Percentiles rank a stretch among this genome's conserved stretches.
Conservation (phyloP, 1,284 basidiomycete species). For the Cryptococcus wingfieldii region DNA sequence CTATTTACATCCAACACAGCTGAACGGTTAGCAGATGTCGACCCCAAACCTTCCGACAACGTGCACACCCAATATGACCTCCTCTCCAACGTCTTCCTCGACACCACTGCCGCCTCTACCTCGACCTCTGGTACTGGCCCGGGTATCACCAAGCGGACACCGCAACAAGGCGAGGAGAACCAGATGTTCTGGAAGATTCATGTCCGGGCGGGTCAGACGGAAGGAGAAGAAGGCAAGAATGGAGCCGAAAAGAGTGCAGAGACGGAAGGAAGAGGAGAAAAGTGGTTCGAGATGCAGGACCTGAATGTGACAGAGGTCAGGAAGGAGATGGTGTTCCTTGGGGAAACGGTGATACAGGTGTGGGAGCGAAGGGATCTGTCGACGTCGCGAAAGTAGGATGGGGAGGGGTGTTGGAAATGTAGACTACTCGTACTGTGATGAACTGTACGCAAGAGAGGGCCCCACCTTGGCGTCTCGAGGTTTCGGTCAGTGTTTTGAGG, state of each 20-base stretch:
- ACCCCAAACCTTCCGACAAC: slow-evolving; percentile 57
- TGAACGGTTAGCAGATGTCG: slow-evolving; percentile 60
- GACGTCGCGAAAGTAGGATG: slow-evolving; percentile 11
- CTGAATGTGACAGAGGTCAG: slow-evolving; percentile 91
- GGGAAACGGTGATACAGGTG: slow-evolving; percentile 89
- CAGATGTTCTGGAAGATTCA: slow-evolving; percentile 75
- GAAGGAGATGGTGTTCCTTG: slow-evolving; percentile 96
- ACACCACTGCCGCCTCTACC: slow-evolving; percentile 82
- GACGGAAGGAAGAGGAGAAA: slow-evolving; percentile 76
- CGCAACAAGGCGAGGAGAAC: slow-evolving; percentile 29
- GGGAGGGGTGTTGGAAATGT: not conserved
- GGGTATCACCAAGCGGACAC: slow-evolving; percentile 21
- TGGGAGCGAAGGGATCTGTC: slow-evolving; percentile 47
- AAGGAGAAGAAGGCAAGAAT: not conserved
- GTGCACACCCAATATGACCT: slow-evolving; percentile 81
- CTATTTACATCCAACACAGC: slow-evolving; percentile 6
- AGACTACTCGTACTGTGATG: not conserved
- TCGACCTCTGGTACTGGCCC: slow-evolving; percentile 51
- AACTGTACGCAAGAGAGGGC: too few relatives aligned
- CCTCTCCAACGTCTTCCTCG: slow-evolving; percentile 90
- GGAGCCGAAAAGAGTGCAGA: not conserved
- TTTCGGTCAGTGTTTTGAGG: too few relatives aligned
- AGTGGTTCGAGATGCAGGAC: slow-evolving; percentile 97
- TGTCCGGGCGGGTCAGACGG: slow-evolving; percentile 60
- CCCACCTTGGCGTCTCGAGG: too few relatives aligned